Percentiles rank a stretch among this genome's conserved stretches.
Conservation (phyloP, 768 basidiomycete species). For the Pluteus cervinus region DNA sequence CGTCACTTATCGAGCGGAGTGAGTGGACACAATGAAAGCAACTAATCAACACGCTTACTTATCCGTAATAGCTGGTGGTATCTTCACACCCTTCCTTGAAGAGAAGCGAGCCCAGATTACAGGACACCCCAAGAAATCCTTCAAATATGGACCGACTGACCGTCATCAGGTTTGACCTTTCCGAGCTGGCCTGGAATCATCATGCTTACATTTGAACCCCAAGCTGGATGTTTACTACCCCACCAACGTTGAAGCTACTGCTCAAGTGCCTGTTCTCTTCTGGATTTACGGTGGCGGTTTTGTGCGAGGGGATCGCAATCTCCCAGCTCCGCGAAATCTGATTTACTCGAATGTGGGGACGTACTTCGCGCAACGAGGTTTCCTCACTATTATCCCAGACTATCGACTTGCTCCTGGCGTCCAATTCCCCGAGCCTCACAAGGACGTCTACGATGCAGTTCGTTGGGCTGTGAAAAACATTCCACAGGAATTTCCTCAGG, state of each 20-base stretch:
- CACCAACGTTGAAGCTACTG: conserved; percentile 20
- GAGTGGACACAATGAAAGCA: not conserved
- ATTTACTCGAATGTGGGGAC: conserved; percentile 52
- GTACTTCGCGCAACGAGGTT: conserved; percentile 54
- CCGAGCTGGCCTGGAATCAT: too few relatives aligned
- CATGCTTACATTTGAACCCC: too few relatives aligned
- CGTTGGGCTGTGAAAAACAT: conserved; percentile 44
- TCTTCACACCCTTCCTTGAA: conserved; percentile 46
- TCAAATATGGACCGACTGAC: conserved; percentile 48
- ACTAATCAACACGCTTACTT: not conserved
- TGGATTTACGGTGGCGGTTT: conserved; percentile 69
- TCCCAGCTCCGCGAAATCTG: conserved; percentile 41
- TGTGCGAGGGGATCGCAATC: conserved; percentile 39
- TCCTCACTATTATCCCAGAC: conserved; percentile 62
- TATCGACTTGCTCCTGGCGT: conserved; percentile 58
- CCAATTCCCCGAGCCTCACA: conserved; percentile 46
- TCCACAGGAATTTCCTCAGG: too few relatives aligned
- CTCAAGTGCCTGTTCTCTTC: conserved; percentile 44
- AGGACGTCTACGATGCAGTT: conserved; percentile 57
- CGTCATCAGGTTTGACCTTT: conserved; percentile 38
- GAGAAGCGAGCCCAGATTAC: conserved; percentile 39
- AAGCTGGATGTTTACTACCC: conserved; percentile 65
- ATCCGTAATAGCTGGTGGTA: conserved; percentile 32
- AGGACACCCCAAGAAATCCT: conserved; percentile 43
- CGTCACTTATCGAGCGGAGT: not conserved